Evolutionary conservation across 768 basidiomycete genomes (phyloP).

Genomic region (Rhodotorula kratochvilovae): DNA sequence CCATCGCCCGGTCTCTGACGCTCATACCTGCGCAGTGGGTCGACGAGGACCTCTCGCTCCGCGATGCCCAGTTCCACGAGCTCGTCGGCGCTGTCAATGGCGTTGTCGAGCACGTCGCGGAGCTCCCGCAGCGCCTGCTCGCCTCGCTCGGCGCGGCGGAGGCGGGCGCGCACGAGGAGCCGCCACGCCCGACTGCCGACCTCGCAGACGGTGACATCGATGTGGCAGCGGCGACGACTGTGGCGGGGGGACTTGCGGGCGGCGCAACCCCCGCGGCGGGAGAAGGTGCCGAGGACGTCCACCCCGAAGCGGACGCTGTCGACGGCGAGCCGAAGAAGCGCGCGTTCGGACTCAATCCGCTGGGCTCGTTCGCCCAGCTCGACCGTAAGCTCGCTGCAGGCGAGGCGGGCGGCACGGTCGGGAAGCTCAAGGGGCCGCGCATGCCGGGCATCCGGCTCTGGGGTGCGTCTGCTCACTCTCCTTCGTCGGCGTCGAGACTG

Average conservation of each 20-base stretch:
- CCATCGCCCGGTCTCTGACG: not conserved
- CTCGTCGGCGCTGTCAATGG: slow-evolving; percentile 7
- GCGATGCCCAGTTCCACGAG: slow-evolving; percentile 4
- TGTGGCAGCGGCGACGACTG: not conserved
- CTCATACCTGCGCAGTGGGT: slow-evolving; percentile 10
- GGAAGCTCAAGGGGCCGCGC: slow-evolving; percentile 14
- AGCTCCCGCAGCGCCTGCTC: slow-evolving; percentile 24
- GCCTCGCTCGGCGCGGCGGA: not conserved
- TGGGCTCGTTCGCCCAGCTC: slow-evolving; percentile 17
- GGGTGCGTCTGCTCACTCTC: slow-evolving; percentile 7
- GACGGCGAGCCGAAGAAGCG: not conserved
- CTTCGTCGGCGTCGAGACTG: not conserved
- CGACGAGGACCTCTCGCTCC: slow-evolving; percentile 21
- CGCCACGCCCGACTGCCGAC: not conserved
- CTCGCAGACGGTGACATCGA: no score
- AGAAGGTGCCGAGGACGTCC: not conserved
- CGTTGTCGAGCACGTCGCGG: slow-evolving; percentile 19
- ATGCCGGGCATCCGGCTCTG: slow-evolving; percentile 26
- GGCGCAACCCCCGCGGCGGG: no score
- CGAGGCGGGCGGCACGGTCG: not conserved
- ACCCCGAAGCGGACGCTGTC: not conserved
- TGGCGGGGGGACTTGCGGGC: not conserved
- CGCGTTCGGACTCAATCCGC: slow-evolving; percentile 14
- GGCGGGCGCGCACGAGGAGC: not conserved
- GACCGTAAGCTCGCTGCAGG: not conserved